Percentiles rank a stretch among this genome's conserved stretches.
Evolutionary conservation across 345 rosid genomes (phyloP).

Genomic region (Mercurialis annua): DNA sequence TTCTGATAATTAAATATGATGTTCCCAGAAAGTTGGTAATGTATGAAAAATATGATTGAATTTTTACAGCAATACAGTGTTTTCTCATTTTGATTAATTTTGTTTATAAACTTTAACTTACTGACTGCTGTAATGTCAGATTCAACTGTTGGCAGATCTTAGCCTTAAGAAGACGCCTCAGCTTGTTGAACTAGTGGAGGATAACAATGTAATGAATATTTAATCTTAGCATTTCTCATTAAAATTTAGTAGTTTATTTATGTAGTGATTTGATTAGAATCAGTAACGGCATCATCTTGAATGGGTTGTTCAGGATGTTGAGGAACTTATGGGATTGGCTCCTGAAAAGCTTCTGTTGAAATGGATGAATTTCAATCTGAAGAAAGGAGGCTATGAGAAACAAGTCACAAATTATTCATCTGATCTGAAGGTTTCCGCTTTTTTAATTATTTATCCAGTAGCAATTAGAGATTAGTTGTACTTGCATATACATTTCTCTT

Average conservation of each 20-base stretch:
- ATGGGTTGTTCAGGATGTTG: constrained; percentile 58
- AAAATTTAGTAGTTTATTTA: neutral
- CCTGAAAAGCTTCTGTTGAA: constrained; percentile 84
- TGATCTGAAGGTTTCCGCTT: constrained; percentile 63
- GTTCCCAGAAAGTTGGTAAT: neutral
- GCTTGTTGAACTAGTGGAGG: constrained; percentile 86
- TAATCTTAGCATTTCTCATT: constrained; percentile 6
- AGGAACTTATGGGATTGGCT: constrained; percentile 81
- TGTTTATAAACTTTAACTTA: neutral
- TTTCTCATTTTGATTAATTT: neutral
- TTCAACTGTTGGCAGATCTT: constrained; percentile 86
- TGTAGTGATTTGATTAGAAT: neutral
- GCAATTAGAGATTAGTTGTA: neutral
- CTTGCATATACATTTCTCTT: neutral
- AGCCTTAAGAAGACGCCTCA: constrained; percentile 94
- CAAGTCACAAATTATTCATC: constrained; percentile 75
- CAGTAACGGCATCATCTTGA: constrained; percentile 4
- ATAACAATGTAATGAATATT: constrained; percentile 48
- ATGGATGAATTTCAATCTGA: constrained; percentile 94
- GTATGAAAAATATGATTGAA: neutral
- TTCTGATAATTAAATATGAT: neutral
- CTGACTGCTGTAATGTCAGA: constrained; percentile 39
- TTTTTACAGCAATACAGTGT: neutral
- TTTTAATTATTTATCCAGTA: constrained; percentile 9
- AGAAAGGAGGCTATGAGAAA: constrained; percentile 86